These are phyloP conservation scores for Trichoderma arundinaceum DNA, from an alignment of 2,329 filamentous ascomycete species.

Conservation along the genomic window DNA sequence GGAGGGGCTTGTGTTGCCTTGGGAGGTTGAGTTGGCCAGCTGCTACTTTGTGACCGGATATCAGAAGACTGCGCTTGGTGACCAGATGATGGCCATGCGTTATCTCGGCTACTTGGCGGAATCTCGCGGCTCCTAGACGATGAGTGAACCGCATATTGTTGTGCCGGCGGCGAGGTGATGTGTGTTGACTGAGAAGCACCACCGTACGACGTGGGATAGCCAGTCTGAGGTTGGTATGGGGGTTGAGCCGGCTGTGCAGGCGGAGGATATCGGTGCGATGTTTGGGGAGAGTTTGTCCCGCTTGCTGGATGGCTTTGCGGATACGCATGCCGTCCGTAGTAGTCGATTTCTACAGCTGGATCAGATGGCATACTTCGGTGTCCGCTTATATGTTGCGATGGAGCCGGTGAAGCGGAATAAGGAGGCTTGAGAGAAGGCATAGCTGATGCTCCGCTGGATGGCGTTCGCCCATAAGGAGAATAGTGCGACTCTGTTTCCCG, in stretches of 20 bases:
- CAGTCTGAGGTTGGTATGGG: conserved; percentile 52
- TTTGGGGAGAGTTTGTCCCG: conserved; percentile 54
- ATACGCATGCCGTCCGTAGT: conserved; percentile 52
- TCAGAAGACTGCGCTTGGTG: conserved; percentile 36
- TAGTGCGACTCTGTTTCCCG: conserved; percentile 58
- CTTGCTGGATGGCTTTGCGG: conserved; percentile 45
- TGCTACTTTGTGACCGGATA: conserved; percentile 35
- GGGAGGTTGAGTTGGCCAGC: conserved; percentile 43
- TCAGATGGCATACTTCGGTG: conserved; percentile 51
- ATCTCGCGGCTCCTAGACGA: conserved; percentile 37
- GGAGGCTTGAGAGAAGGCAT: conserved; percentile 63
- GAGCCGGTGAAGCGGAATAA: conserved; percentile 55
- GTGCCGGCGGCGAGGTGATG: conserved; percentile 59
- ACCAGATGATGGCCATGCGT: conserved; percentile 43
- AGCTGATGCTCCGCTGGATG: conserved; percentile 47
- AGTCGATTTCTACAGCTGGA: conserved; percentile 52
- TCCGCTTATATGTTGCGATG: conserved; percentile 53
- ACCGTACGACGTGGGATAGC: conserved; percentile 52
- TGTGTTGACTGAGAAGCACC: conserved; percentile 46
- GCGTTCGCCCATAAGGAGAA: conserved; percentile 50
- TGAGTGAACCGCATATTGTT: conserved; percentile 57
- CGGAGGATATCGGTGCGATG: conserved; percentile 53
- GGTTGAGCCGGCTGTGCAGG: conserved; percentile 47
- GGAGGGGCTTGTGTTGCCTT: conserved; percentile 45
- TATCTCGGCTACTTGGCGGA: conserved; percentile 44